Evolutionary conservation across 148 eudicot species (phyloP), one percentile per base, ranked within the genome.

Genomic region (Agrostemma githago): DNA sequence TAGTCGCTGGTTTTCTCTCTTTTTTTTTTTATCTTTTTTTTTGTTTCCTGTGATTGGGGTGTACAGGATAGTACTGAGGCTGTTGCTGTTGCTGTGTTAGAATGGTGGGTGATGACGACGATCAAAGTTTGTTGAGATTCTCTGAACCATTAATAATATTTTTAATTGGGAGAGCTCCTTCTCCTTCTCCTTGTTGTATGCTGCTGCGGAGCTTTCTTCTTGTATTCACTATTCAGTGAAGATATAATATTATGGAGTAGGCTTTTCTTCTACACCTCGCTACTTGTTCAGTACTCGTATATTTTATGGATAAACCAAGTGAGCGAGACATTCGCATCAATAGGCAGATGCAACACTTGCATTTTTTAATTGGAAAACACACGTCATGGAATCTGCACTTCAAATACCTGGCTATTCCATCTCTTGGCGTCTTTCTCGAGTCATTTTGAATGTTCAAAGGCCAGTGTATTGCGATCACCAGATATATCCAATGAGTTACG

Each of bases 71-170:
- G 60, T 51, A 11, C 43, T 70, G 61, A 48, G 53, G 12, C 21
- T 48, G 72, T 69, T 68, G 53, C 53, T 66, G 12, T 21, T 40
- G 39, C 42, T 60, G 64, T 21, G 38, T 60, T 19, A 8, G 64
- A 11, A 12, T 38, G 67, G 15, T 43, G 10, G 72, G 72, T 70
- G 72, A 53, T 53, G 72, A 70, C 42, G 72, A 68, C n/a, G 70
- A 67, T 46, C 57, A 20, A 70, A 51, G 42, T 70, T 70, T 53
- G 72, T 70, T 70, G 72, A 70, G 72, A 70, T 51, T 34, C 61
- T 70, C 61, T 70, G 43, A 51, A 53, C 72, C 60, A 70, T 5
- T 53, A 53, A 70, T 70, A 69, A 43, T 26, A 26, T 21, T 68
- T 44, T 68, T 19, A 44, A 44, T 44, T 68, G 14, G 2, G 16